Evolutionary conservation across 805 yeast species (phyloP).

Genomic region (Danielia oregonensis): DNA sequence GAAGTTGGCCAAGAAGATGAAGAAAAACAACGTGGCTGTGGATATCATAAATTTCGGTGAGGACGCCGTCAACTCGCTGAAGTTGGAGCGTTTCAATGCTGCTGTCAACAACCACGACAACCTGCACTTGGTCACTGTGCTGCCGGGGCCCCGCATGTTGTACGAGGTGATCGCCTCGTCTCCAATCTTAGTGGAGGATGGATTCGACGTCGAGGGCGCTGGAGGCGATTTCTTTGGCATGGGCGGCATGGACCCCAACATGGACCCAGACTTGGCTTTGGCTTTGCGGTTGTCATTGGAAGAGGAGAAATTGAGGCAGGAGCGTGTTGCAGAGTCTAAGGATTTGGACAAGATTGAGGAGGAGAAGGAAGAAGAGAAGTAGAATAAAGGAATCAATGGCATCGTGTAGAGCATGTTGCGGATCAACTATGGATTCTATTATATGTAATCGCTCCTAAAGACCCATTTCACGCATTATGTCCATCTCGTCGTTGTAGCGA

Average conservation of each 20-base stretch:
- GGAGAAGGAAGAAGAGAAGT: slow-evolving; percentile 6
- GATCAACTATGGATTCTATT: slow-evolving; percentile 39
- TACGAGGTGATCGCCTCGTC: slow-evolving; percentile 80
- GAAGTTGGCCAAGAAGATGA: slow-evolving; percentile 84
- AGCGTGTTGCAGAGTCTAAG: slow-evolving; percentile 51
- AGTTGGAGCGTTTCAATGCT: slow-evolving; percentile 74
- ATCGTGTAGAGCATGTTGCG: slow-evolving; percentile 17
- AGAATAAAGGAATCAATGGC: too few species aligned
- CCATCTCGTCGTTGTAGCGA: slow-evolving; percentile 26
- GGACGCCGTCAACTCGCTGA: slow-evolving; percentile 68
- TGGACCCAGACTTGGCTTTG: slow-evolving; percentile 96
- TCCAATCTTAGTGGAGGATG: slow-evolving; percentile 67
- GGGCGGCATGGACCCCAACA: slow-evolving; percentile 68
- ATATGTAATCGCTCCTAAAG: slow-evolving; percentile 42
- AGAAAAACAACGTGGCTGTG: slow-evolving; percentile 86
- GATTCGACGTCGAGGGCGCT: slow-evolving; percentile 44
- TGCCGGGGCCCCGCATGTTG: slow-evolving; percentile 82
- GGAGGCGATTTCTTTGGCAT: slow-evolving; percentile 30
- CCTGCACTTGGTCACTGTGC: slow-evolving; percentile 78
- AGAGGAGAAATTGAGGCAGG: slow-evolving; percentile 91
- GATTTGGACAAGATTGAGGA: slow-evolving; percentile 33
- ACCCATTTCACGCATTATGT: slow-evolving; percentile 38
- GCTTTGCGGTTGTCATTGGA: slow-evolving; percentile 92
- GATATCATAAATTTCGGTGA: slow-evolving; percentile 94
- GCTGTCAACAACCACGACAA: slow-evolving; percentile 72